A percentile compares a stretch with the other conserved stretches of the same genome.
Evolutionary conservation across 2,329 filamentous ascomycete species (phyloP).

Genomic region (Nigrograna mackinnonii): DNA sequence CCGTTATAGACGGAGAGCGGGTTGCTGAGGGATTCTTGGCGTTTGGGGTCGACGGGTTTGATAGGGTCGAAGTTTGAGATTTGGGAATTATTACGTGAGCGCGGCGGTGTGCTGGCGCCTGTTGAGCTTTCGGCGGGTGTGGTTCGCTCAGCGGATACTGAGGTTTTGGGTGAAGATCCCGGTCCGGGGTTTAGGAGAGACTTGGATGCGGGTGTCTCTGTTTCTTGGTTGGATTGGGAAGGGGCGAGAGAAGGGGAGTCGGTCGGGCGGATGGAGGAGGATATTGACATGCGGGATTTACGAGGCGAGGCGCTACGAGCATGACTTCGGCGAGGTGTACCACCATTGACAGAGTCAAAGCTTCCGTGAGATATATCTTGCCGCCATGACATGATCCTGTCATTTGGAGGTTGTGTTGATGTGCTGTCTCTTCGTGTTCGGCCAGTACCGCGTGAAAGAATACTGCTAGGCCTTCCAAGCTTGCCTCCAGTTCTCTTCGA

Average conservation of each 20-base stretch:
- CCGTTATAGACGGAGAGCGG: slow-evolving; percentile 55
- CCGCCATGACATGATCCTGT: slow-evolving; percentile 87
- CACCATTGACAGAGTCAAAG: slow-evolving; percentile 43
- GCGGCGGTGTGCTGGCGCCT: slow-evolving; percentile 11
- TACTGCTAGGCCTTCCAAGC: slow-evolving; percentile 54
- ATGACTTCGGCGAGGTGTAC: slow-evolving; percentile 17
- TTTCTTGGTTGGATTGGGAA: slow-evolving; percentile 9
- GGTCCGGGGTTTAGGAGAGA: slow-evolving; percentile 13
- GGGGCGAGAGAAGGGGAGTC: slow-evolving; percentile 24
- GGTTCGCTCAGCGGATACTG: slow-evolving; percentile 17
- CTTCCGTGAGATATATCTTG: slow-evolving; percentile 65
- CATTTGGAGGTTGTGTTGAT: slow-evolving; percentile 59
- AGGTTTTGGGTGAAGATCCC: slow-evolving; percentile 25
- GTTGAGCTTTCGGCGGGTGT: slow-evolving; percentile 15
- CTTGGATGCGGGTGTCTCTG: slow-evolving; percentile 5
- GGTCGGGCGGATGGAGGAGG: slow-evolving; percentile 13
- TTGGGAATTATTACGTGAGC: not conserved
- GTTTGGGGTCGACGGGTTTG: slow-evolving; percentile 22
- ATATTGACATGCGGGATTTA: slow-evolving; percentile 38
- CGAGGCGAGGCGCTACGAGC: slow-evolving; percentile 54
- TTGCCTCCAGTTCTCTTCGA: slow-evolving; percentile 68
- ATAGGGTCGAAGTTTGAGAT: slow-evolving; percentile 13
- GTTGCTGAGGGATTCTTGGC: slow-evolving; percentile 34
- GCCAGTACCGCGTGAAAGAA: slow-evolving; percentile 58
- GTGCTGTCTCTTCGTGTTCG: slow-evolving; percentile 51